A percentile compares a stretch with the other conserved stretches of the same genome.
Conservation (phyloP, 2,329 filamentous ascomycete species). For the Teratosphaeria epicoccoides region DNA sequence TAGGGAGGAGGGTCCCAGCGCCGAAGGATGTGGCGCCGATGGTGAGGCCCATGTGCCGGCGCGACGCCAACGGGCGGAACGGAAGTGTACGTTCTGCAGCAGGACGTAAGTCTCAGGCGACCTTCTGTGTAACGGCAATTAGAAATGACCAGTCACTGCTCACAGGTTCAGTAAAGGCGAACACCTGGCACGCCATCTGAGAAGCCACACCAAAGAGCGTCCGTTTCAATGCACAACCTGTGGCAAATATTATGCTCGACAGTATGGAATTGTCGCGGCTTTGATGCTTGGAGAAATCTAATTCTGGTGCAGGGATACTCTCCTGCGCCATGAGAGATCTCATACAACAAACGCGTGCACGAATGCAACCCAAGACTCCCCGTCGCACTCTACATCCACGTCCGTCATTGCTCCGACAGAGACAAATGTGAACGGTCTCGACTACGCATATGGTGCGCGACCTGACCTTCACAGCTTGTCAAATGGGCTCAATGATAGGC, state of each 20-base stretch:
- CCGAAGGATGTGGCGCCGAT: background rate
- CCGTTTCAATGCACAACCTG: background rate
- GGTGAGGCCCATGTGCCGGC: background rate
- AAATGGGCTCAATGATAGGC: background rate
- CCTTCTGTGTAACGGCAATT: background rate
- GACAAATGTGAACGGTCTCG: background rate
- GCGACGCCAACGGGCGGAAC: background rate
- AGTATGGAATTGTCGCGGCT: background rate
- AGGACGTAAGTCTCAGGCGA: background rate
- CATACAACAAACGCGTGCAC: background rate
- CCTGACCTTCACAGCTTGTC: background rate
- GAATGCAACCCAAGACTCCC: background rate
- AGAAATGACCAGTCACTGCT: background rate
- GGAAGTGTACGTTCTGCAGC: background rate
- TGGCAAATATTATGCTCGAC: background rate
- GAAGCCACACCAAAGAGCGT: background rate
- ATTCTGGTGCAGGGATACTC: background rate
- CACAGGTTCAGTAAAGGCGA: background rate
- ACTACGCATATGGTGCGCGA: background rate
- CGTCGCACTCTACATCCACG: background rate
- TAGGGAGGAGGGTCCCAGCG: background rate
- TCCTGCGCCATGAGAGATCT: background rate
- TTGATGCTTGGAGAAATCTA: background rate
- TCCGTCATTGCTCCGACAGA: background rate
- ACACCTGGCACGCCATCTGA: background rate